A percentile compares a stretch with the other conserved stretches of the same genome.
These are phyloP conservation scores for Vitis riparia DNA, from an alignment of 164 flowering plant species.

Conservation along the genomic window DNA sequence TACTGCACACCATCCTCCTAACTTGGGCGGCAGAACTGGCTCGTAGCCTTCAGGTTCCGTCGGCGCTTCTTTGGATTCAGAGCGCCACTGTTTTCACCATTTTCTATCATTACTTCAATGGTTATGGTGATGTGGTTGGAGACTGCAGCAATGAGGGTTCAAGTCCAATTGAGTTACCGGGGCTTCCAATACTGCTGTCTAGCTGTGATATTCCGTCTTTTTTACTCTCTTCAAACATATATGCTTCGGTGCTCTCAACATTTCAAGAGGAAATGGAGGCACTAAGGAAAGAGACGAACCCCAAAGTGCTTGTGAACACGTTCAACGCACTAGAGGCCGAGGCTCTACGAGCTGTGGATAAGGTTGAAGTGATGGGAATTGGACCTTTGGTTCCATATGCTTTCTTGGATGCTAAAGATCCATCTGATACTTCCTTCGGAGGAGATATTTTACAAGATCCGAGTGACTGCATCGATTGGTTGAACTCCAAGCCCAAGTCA, in stretches of 20 bases:
- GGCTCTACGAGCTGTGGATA: neutral
- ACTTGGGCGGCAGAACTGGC: conserved; percentile 24
- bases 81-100: conserved; percentile 17
- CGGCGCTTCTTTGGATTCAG: conserved; percentile 21
- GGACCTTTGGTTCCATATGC: conserved; percentile 26
- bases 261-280: conserved; percentile 1
- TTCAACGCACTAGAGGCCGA: conserved; percentile 13
- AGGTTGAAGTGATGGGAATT: conserved; percentile 7
- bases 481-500: conserved; percentile 11
- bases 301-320: conserved; percentile 15
- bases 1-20: conserved; percentile 14
- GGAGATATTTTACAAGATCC: neutral
- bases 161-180: too few species aligned
- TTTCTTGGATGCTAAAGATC: conserved; percentile 9
- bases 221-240: too few species aligned
- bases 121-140: conserved; percentile 4
- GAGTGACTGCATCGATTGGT: conserved; percentile 15
- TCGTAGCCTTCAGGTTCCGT: conserved; percentile 11
- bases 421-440: conserved; percentile 2
- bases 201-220: too few species aligned
- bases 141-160: neutral
- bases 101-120: conserved; percentile 14
- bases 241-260: neutral
- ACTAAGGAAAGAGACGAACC: conserved; percentile 2
- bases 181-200: too few species aligned